Conservation (phyloP, 2,329 filamentous ascomycete genomes). For the Trichophyton schoenleinii region DNA sequence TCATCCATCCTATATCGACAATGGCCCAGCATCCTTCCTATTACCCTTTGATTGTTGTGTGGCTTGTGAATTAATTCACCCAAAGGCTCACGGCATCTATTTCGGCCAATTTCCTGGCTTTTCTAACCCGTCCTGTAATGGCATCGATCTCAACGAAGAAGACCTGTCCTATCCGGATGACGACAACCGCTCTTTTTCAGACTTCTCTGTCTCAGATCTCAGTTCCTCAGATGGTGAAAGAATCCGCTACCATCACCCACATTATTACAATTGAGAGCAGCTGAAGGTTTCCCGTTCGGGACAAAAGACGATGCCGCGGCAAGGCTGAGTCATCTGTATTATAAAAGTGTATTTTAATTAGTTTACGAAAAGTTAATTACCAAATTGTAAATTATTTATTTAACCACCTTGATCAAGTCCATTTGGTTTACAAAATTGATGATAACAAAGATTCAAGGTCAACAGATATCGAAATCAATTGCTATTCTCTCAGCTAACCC, state of each 20-base stretch:
- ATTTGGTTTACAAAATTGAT: background rate
- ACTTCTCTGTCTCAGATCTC: no score
- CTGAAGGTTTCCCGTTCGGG: no score
- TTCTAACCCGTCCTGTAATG: background rate
- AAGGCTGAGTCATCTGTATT: background rate
- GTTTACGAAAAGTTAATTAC: background rate
- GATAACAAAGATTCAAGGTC: background rate
- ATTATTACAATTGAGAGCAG: no score
- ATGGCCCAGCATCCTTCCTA: background rate
- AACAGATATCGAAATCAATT: background rate
- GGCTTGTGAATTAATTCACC: background rate
- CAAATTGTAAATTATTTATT: background rate
- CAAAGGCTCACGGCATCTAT: background rate
- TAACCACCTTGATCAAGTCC: no score
- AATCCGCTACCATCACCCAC: no score
- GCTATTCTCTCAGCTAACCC: background rate
- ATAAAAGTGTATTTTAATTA: background rate
- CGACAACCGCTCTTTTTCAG: no score
- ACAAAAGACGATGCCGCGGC: no score
- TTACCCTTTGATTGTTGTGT: background rate
- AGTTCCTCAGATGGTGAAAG: no score
- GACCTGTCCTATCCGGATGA: no score
- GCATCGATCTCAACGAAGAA: background rate
- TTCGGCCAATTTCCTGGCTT: background rate
- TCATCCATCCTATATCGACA: background rate